These are phyloP conservation scores for Pyrenochaeta sp. DNA, from an alignment of 2,329 filamentous ascomycete genomes.

Conservation along the genomic window DNA sequence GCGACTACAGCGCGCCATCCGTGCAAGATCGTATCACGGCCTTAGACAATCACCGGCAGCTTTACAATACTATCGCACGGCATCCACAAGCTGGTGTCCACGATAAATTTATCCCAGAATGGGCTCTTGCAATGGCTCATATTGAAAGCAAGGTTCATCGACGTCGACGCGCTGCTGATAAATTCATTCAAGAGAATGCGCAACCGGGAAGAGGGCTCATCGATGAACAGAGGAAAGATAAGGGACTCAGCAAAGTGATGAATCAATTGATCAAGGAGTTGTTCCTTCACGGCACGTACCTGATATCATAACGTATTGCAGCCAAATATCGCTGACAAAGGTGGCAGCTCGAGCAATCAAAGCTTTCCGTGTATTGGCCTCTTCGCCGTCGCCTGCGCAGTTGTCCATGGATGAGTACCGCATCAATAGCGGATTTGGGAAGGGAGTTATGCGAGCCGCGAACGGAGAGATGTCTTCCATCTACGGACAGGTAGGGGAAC, in stretches of 20 bases:
- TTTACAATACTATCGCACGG: background rate
- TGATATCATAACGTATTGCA: background rate
- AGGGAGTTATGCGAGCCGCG: background rate
- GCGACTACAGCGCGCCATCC: background rate
- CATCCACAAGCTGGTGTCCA: slow-evolving; percentile 1
- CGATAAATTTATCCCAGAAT: background rate
- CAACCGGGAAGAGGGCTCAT: background rate
- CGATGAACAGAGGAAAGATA: background rate
- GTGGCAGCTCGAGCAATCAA: background rate
- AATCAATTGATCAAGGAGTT: background rate
- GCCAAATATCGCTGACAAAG: background rate
- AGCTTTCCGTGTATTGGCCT: background rate
- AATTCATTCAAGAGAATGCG: background rate
- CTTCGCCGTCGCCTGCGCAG: background rate
- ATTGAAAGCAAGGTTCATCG: slow-evolving; percentile 3
- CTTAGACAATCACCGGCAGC: background rate
- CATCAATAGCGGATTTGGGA: background rate
- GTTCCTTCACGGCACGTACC: slow-evolving; percentile 3
- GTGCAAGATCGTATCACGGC: slow-evolving; percentile 1
- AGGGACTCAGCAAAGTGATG: background rate
- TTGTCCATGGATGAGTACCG: background rate
- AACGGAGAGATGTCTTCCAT: slow-evolving; percentile 8
- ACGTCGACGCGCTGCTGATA: background rate
- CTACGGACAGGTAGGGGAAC: background rate
- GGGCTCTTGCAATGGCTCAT: background rate